Evolutionary conservation across 208 protist genomes (phyloP), one percentile per base, ranked within the genome.

Genomic region (Wallacemonas sp.): DNA sequence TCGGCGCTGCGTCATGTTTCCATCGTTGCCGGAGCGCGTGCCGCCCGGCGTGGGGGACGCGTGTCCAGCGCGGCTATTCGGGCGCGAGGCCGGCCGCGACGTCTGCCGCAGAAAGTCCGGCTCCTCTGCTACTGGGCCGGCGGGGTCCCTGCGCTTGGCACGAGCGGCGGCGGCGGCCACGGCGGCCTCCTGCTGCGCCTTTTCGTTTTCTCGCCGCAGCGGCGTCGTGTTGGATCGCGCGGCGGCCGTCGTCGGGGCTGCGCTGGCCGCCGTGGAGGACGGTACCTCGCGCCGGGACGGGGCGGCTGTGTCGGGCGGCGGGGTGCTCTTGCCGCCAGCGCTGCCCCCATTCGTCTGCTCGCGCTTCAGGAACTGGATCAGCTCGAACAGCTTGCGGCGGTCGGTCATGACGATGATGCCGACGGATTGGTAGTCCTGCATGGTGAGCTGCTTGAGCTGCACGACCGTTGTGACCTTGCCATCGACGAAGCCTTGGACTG

Each of bases 341-440:
- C 67, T 20, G 20, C 42, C 1, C 25, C 44, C 45, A 28, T 33
- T 65, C 12, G 77, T 50, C 55, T 82, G 79, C 36, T 91, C 91
- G 50, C 88, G 79, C 77, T 96, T 96, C 54, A 97, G 77, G 25
- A 81, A 84, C 66, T 97, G 91, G 62, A 97, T 97, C 23, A 97
- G 79, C 67, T 97, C 91, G 67, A 97, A 97, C 14, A 97, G 83
- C 73, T 96, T 97, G 7, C 92, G 82, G 26, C 90, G 87, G 77
- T 97, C 93, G 1, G 81, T 82, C 88, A 97, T 96, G 55, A 90
- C 86, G 64, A 90, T 90, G 50, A 97, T 81, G 45, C 93, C 93
- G 55, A 97, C 82, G 28, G 86, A 90, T 62, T 92, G 80, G 68
- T 97, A 97, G 66, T 96, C 90, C 65, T 95, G 89, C 89, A 95